Base-by-base conservation (phyloP, 1,139 yeast genomes). In the Suhomyces anneliseae region DNA sequence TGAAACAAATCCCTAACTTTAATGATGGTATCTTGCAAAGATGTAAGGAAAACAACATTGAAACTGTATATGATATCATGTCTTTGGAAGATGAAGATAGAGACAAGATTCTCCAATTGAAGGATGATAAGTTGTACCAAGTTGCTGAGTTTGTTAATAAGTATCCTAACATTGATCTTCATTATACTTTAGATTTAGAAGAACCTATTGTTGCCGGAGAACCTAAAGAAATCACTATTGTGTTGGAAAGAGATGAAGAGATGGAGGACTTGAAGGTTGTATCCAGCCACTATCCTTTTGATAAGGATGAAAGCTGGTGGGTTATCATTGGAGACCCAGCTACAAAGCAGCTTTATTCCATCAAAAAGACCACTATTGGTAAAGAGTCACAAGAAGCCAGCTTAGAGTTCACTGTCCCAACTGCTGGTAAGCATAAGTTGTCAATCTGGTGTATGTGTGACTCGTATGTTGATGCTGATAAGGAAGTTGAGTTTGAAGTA, bases 391-490 rank as follows among this genome's bases (percentile, higher is more conserved):
- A 85, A 58, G 59, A 68, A 4, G 72, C 85, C 15, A 70, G 69
- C 8, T 58, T 93, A 44, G 79, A 78, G 27, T 79, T 88, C 53
- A 71, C 82, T 0, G 62, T 88, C 15, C 85, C 90, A 0, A 73
- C 68, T 4, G 64, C 77, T 4, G 97, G 97, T 0, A 64, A 68
- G 7, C 86, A 83, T 48, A 64, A 75, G 10, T 66, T 90, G 36
- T 80, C 84, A 0, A 69, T 90, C 2, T 92, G 96, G 96, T 85
- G 93, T 59, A 79, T 92, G 66, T 87, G 97, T 66, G 98, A 92
- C 60, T 85, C 96, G 0, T 93, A 92, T 60, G 58, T 89, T 31
- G 98, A 90, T 61, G 95, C 90, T 2, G 99, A 93, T 62, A 89
- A 88, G 62, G 97, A 92, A 66, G 76, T 82, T 26, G 64, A 65